Evolutionary conservation across 352 stramenopile genomes (phyloP).

Genomic region (Phytopythium ostracodes): DNA sequence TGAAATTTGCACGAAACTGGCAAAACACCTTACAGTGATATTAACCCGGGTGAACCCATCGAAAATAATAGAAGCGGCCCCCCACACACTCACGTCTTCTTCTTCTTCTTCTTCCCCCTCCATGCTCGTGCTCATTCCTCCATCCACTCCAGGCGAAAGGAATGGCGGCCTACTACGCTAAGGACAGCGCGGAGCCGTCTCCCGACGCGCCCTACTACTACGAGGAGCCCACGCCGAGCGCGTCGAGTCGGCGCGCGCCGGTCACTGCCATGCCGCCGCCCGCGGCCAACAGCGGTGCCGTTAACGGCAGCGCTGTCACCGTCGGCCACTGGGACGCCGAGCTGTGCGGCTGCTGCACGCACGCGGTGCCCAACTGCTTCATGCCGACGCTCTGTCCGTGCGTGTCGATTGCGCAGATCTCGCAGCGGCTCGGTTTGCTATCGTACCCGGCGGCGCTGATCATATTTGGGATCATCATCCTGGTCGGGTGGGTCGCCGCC

Average conservation of each 20-base stretch:
- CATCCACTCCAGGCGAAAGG: neutral
- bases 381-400: slow-evolving; percentile 52
- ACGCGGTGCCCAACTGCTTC: slow-evolving; percentile 43
- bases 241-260: neutral
- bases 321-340: slow-evolving; percentile 22
- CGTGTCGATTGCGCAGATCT: slow-evolving; percentile 51
- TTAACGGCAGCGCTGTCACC: slow-evolving; percentile 8
- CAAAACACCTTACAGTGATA: too few species aligned
- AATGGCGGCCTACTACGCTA: neutral
- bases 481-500: neutral
- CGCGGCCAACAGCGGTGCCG: neutral
- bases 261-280: neutral
- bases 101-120: too few species aligned
- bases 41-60: neutral
- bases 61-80: neutral
- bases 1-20: too few species aligned
- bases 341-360: slow-evolving; percentile 40
- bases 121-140: neutral
- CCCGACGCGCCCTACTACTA: neutral
- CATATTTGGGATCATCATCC: slow-evolving; percentile 20
- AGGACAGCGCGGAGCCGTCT: neutral
- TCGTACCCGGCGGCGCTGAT: slow-evolving; percentile 32
- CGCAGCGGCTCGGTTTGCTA: slow-evolving; percentile 36
- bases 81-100: neutral
- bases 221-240: neutral